Conservation (phyloP, 306 rosid genomes). For the Trichosanthes cucumerina region DNA sequence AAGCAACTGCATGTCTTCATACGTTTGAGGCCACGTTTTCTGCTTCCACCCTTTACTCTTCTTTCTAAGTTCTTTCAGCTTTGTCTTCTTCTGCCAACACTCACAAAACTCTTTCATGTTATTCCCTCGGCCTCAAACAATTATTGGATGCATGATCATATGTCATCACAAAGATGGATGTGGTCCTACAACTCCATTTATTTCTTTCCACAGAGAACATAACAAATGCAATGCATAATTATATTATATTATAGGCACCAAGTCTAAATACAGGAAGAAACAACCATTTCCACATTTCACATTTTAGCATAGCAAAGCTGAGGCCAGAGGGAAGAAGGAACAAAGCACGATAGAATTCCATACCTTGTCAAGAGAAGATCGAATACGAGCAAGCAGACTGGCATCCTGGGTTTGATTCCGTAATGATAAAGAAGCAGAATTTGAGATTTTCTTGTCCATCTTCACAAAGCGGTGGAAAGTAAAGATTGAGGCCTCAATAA, state of each 20-base stretch:
- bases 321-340: not conserved
- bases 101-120: not conserved
- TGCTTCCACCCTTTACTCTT: slow-evolving; percentile 71
- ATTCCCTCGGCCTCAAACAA: not conserved
- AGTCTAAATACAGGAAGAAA: not conserved
- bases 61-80: slow-evolving; percentile 58
- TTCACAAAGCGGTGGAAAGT: slow-evolving; percentile 67
- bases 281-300: not conserved
- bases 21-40: slow-evolving; percentile 55
- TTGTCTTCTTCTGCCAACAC: slow-evolving; percentile 55
- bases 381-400: slow-evolving; percentile 68
- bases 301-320: not conserved
- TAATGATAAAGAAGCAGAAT: slow-evolving; percentile 34
- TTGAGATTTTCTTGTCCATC: slow-evolving; percentile 68
- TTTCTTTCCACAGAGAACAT: not conserved
- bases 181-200: not conserved
- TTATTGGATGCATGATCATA: not conserved
- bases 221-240: not conserved
- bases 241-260: not conserved
- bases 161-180: not conserved
- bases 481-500: slow-evolving; percentile 63
- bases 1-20: slow-evolving; percentile 62
- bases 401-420: slow-evolving; percentile 64
- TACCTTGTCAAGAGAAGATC: slow-evolving; percentile 74
- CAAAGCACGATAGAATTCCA: not conserved